These are phyloP conservation scores for Syzygium syzygioides DNA, from an alignment of 441 rosid genomes.

Conservation along the genomic window DNA sequence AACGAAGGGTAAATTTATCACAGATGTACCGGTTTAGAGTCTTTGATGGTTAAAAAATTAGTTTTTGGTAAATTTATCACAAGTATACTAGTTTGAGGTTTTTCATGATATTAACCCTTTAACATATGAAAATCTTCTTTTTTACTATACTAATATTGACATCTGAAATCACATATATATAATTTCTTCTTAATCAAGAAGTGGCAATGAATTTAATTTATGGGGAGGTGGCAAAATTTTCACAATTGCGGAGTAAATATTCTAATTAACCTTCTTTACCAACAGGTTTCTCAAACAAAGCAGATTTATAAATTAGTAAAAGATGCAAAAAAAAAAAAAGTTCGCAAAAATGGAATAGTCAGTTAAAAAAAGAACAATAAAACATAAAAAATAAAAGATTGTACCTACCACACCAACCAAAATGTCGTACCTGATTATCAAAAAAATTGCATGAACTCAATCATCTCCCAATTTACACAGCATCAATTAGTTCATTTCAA, in stretches of 20 bases:
- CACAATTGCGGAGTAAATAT: not conserved
- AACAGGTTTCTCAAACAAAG: not conserved
- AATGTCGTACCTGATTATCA: not conserved
- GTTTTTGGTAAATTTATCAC: too few species aligned
- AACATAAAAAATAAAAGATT: not conserved
- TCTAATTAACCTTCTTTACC: not conserved
- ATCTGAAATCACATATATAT: not conserved
- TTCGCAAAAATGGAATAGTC: not conserved
- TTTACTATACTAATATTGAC: not conserved
- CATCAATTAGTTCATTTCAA: not conserved
- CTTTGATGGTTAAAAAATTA: too few species aligned
- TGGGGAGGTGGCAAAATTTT: not conserved
- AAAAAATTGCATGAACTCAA: not conserved
- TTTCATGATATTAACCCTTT: too few species aligned
- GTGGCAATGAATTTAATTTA: not conserved
- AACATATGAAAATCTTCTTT: not conserved
- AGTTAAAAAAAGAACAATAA: not conserved
- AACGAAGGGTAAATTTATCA: too few species aligned
- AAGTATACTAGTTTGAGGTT: too few species aligned
- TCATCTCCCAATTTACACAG: not conserved
- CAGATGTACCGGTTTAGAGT: too few species aligned
- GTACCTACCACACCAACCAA: not conserved
- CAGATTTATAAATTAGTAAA: not conserved
- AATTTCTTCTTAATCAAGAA: not conserved
- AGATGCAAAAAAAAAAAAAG: not conserved